phyloP scores from a whole-genome alignment of 1,284 basidiomycete genomes.

The Ustilago tritici region DNA sequence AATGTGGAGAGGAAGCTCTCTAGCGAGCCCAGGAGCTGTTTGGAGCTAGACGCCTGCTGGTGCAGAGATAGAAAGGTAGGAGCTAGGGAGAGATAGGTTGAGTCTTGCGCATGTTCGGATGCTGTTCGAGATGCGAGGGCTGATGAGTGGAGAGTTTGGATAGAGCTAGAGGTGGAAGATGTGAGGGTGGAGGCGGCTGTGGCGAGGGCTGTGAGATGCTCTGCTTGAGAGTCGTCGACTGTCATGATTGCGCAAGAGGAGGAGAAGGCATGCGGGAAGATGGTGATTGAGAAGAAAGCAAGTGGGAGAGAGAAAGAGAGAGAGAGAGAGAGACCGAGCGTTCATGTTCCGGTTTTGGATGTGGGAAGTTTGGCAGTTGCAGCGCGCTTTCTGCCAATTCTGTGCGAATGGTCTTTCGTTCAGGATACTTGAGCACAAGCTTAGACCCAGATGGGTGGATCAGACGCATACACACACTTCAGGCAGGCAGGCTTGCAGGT shows the following conservation, averaged over 20 bases:
- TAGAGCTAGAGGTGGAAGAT: constrained; percentile 1
- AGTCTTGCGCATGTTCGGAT: constrained; percentile 7
- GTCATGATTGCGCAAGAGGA: constrained; percentile 1
- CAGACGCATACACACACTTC: too few species aligned
- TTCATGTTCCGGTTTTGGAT: constrained; percentile 2
- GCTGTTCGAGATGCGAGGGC: constrained; percentile 8
- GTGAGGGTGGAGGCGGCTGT: constrained; percentile 6
- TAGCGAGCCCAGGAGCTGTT: constrained; percentile 77
- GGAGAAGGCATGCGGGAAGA: background rate
- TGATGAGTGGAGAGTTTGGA: constrained; percentile 28
- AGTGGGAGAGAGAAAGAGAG: background rate
- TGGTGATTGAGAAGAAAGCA: background rate
- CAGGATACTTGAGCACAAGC: background rate
- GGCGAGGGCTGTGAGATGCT: constrained; percentile 28
- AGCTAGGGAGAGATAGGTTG: constrained; percentile 18
- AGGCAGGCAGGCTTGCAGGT: too few species aligned
- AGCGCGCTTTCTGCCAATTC: too few species aligned
- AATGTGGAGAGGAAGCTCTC: constrained; percentile 93
- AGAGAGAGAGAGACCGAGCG: constrained; percentile 25
- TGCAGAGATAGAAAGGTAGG: constrained; percentile 43
- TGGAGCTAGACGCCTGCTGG: constrained; percentile 79
- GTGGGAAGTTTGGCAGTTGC: background rate
- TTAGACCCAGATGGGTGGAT: background rate
- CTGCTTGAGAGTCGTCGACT: constrained; percentile 43
- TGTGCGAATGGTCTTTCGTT: too few species aligned